phyloP scores from a whole-genome alignment of 2,329 filamentous ascomycete genomes.

The Alternaria brassicae region DNA sequence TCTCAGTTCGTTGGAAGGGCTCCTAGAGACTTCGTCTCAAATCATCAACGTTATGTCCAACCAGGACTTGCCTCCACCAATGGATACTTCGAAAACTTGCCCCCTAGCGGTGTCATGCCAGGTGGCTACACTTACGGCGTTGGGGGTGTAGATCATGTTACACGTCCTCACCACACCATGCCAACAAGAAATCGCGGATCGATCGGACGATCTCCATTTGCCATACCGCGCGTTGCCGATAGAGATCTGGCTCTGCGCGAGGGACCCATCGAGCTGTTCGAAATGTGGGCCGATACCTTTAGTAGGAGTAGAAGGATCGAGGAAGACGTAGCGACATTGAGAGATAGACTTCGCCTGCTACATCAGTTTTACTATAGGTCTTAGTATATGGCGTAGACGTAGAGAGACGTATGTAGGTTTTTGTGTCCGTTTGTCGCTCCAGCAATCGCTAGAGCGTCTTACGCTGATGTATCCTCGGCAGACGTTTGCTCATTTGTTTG shows the following conservation, averaged over 20 bases:
- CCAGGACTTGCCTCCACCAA: not conserved
- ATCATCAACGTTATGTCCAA: not conserved
- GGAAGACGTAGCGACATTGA: not conserved
- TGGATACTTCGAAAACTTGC: not conserved
- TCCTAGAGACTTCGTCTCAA: not conserved
- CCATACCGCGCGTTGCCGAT: no score
- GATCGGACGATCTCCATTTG: not conserved
- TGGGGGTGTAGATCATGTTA: not conserved
- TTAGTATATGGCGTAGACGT: not conserved
- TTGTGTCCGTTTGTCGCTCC: not conserved
- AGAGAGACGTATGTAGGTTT: not conserved
- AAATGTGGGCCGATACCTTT: slow-evolving; percentile 1
- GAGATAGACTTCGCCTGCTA: not conserved
- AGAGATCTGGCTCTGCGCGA: not conserved
- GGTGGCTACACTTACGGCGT: not conserved
- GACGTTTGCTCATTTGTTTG: not conserved
- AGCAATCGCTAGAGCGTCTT: not conserved
- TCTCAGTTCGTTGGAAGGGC: no score
- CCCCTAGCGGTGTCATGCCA: not conserved
- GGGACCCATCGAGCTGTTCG: not conserved
- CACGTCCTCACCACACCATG: not conserved
- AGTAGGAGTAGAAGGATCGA: not conserved
- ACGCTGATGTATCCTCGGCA: not conserved
- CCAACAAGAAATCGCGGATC: not conserved
- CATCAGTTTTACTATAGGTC: not conserved